Base-by-base conservation (phyloP, 1,284 basidiomycete species). In the Paramarasmius palmivorus region DNA sequence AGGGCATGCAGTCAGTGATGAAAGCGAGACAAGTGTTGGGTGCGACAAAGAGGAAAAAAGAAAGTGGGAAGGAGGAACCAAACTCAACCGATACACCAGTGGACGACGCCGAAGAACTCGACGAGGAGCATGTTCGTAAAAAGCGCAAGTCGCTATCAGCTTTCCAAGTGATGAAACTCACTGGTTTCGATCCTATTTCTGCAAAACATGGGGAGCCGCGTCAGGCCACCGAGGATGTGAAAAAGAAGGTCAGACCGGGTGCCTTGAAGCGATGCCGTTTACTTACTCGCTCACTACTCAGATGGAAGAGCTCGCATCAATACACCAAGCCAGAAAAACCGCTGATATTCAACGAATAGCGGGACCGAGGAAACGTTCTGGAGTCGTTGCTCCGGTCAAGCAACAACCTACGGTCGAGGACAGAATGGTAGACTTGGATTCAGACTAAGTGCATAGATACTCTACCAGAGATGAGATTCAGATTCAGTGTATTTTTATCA, bases 131-230 rank as follows among this genome's bases (percentile, higher is more conserved):
- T n/a, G n/a, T 57, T 32, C 59, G 17, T 12, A 15, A 23, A 23
- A 34, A 37, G 54, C 23, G 41, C 44, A 37, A 56, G 34, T 36
- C 25, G 26, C 46, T 10, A 19, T 37, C 32, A 14, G 46, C 59
- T 12, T 41, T 32, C 25, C 49, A 73, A 41, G 65, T 87, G 26
- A 82, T 92, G 63, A 84, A 84, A 60, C 73, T 78, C 8, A 73
- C 92, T 12, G 89, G 89, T 1, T 92, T 91, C 55, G 86, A 92
- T 68, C 89, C 89, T 22, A 80, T 82, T 0, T 62, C 73, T 3
- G 83, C 45, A 26, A 59, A 47, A 20, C 34, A 29, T 19, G 50
- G 50, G 2, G 36, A 44, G 19, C 37, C 45, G 22, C 40, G 40
- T 35, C 49, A 41, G 39, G 44, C 12, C 17, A 81, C 58, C 67